Percentiles rank a stretch among this genome's conserved stretches.
phyloP scores from a whole-genome alignment of 495 filamentous ascomycete species.

The Hyaloscypha bicolor region DNA sequence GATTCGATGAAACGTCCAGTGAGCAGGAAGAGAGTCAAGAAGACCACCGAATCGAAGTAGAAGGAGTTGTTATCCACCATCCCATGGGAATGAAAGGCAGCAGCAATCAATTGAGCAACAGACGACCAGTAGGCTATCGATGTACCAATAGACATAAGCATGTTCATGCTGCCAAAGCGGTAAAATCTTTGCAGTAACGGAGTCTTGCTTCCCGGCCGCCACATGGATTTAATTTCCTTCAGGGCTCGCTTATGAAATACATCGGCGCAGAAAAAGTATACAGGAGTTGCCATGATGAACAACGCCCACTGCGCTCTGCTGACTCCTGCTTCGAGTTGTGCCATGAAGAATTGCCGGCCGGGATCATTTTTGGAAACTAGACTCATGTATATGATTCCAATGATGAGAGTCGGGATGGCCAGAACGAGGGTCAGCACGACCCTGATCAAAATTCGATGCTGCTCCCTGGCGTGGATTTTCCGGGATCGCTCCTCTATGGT shows the following conservation, averaged over 20 bases:
- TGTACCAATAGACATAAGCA: constrained; percentile 87
- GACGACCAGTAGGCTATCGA: constrained; percentile 87
- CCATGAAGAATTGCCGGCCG: constrained; percentile 64
- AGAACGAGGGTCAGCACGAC: constrained; percentile 70
- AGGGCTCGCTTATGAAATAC: constrained; percentile 79
- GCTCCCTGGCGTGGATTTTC: constrained; percentile 66
- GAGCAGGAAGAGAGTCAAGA: constrained; percentile 89
- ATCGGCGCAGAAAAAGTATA: constrained; percentile 88
- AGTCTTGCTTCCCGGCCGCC: constrained; percentile 76
- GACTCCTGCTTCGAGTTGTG: constrained; percentile 72
- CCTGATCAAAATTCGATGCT: constrained; percentile 61
- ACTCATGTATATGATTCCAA: constrained; percentile 91
- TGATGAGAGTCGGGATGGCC: constrained; percentile 84
- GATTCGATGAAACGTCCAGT: constrained; percentile 79
- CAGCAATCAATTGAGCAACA: constrained; percentile 72
- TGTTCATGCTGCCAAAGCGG: constrained; percentile 95
- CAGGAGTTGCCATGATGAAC: constrained; percentile 83
- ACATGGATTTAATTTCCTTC: constrained; percentile 78
- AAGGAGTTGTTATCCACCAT: constrained; percentile 56
- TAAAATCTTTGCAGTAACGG: constrained; percentile 80
- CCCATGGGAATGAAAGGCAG: constrained; percentile 29
- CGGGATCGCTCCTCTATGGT: constrained; percentile 84
- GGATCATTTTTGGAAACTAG: constrained; percentile 63
- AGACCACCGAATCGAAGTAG: constrained; percentile 95
- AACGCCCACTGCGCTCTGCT: constrained; percentile 80